phyloP scores from a whole-genome alignment of 2,329 filamentous ascomycete genomes.

The Macrophomina pseudophaseolina region DNA sequence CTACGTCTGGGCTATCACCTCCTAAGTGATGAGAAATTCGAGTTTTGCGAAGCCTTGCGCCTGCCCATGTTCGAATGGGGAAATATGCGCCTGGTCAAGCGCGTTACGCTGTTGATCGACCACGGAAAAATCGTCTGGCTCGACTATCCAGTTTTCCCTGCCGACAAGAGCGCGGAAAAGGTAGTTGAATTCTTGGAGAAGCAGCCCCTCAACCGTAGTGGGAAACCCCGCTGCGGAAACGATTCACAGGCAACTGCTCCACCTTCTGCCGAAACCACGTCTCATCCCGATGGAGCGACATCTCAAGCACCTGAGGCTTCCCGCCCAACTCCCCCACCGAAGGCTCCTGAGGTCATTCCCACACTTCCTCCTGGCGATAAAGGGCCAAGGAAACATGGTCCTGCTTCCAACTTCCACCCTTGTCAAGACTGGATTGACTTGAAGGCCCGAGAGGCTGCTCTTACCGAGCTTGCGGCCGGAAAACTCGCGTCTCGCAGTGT shows the following conservation, averaged over 20 bases:
- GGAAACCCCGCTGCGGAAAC: background rate
- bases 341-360: background rate
- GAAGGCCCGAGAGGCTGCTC: conserved; percentile 1
- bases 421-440: background rate
- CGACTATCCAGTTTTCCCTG: conserved; percentile 53
- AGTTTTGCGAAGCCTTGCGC: conserved; percentile 39
- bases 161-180: conserved; percentile 47
- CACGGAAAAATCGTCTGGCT: conserved; percentile 48
- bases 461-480: background rate
- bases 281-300: background rate
- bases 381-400: background rate
- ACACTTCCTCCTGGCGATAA: background rate
- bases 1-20: conserved; percentile 49
- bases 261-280: background rate
- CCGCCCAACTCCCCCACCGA: background rate
- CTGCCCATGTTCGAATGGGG: conserved; percentile 50
- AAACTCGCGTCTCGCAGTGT: background rate
- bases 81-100: conserved; percentile 43
- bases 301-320: too few species aligned
- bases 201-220: background rate
- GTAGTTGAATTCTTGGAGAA: conserved; percentile 38
- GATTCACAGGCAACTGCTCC: background rate
- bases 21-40: conserved; percentile 47
- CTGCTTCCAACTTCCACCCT: conserved; percentile 4
- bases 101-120: conserved; percentile 46